phyloP scores from a whole-genome alignment of 331 rosid genomes.

The Ulmus americana region DNA sequence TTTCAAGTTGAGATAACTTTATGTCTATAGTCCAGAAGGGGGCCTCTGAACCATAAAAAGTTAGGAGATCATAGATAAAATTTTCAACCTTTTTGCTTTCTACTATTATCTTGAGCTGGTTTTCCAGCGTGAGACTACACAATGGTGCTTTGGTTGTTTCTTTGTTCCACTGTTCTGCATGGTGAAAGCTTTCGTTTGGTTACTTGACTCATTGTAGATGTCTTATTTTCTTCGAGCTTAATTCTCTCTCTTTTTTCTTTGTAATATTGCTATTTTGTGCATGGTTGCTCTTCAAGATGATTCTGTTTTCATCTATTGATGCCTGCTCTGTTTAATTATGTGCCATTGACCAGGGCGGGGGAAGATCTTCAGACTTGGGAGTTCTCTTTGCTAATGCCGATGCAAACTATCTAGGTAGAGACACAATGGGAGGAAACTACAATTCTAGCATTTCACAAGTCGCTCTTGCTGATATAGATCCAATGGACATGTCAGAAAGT shows the following conservation, averaged over 20 bases:
- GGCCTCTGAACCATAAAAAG: neutral
- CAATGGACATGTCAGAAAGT: constrained; percentile 95
- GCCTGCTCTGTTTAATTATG: constrained; percentile 14
- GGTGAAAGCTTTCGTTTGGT: no score
- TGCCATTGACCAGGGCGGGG: constrained; percentile 61
- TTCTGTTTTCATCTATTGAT: neutral
- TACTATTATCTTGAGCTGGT: constrained; percentile 3
- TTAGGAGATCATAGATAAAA: neutral
- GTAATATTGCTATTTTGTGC: no score
- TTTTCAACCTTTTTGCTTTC: neutral
- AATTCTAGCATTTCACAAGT: constrained; percentile 33
- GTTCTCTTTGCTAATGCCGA: constrained; percentile 80
- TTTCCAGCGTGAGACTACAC: neutral
- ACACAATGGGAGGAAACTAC: constrained; percentile 53
- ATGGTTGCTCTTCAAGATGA: no score
- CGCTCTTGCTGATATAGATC: constrained; percentile 53
- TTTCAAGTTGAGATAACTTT: neutral
- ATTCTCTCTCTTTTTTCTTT: no score
- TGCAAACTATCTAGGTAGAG: constrained; percentile 58
- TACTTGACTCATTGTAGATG: no score
- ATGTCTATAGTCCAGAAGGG: neutral
- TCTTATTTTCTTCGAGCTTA: no score
- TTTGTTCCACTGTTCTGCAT: no score
- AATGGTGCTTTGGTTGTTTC: no score
- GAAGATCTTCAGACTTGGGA: constrained; percentile 75